Conservation (phyloP, 2,329 filamentous ascomycete genomes). For the Calcarisporium arbuscula region DNA sequence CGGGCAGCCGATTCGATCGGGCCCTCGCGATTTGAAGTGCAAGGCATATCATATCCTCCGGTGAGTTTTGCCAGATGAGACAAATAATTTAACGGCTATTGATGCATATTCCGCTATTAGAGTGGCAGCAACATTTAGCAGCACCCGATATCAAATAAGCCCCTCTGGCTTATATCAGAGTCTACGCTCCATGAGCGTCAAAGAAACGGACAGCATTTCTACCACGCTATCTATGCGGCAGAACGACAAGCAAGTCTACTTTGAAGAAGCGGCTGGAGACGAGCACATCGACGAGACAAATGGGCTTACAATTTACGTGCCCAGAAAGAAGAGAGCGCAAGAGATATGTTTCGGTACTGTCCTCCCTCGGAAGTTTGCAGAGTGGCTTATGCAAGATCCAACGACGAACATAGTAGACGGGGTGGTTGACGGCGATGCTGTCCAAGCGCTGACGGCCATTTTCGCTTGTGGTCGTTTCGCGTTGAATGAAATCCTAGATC, state of each 20-base stretch:
- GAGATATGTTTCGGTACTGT: constrained; percentile 19
- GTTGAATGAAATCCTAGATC: neutral
- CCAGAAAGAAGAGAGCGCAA: constrained; percentile 18
- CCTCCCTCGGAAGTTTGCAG: constrained; percentile 20
- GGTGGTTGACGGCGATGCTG: too few species aligned
- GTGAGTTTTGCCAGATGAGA: constrained; percentile 12
- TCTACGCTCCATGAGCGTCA: constrained; percentile 13
- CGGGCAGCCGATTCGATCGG: constrained; percentile 13
- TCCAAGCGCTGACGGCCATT: too few species aligned
- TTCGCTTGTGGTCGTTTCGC: too few species aligned
- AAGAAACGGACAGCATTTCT: constrained; percentile 24
- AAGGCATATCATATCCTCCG: constrained; percentile 25
- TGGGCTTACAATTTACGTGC: constrained; percentile 24
- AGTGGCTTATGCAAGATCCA: constrained; percentile 29
- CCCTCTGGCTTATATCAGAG: constrained; percentile 9
- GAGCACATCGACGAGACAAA: constrained; percentile 21
- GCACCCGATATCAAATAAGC: constrained; percentile 9
- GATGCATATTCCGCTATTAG: constrained; percentile 2
- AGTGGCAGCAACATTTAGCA: constrained; percentile 16
- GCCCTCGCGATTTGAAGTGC: constrained; percentile 18
- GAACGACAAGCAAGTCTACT: constrained; percentile 13
- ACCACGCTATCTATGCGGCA: constrained; percentile 20
- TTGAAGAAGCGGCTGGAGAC: constrained; percentile 13
- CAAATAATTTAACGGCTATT: neutral
- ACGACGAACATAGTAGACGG: constrained; percentile 8